phyloP scores from a whole-genome alignment of 1,284 basidiomycete species.

The Kwoniella shivajii region DNA sequence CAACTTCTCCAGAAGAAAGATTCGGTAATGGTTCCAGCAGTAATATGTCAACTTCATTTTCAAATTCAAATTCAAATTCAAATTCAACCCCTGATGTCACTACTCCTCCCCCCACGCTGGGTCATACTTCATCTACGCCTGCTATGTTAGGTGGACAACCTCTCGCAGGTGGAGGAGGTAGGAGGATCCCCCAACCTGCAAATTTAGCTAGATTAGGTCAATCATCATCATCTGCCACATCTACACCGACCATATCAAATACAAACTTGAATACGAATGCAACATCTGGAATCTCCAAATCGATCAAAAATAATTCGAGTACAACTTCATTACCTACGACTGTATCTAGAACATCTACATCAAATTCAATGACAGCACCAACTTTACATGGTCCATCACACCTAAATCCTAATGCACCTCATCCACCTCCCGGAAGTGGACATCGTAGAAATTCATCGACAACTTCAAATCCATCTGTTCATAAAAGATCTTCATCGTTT shows the following conservation, averaged over 20 bases:
- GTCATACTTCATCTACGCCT: constrained; percentile 28
- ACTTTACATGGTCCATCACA: constrained; percentile 27
- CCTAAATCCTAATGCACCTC: constrained; percentile 24
- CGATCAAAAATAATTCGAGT: constrained; percentile 4
- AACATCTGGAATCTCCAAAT: constrained; percentile 5
- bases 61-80: no score
- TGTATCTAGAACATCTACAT: constrained; percentile 6
- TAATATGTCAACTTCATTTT: constrained; percentile 4
- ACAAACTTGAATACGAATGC: no score
- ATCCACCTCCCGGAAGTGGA: constrained; percentile 8
- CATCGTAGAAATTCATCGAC: constrained; percentile 16
- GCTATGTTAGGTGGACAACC: constrained; percentile 1
- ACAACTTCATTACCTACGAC: constrained; percentile 12
- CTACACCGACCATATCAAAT: constrained; percentile 12
- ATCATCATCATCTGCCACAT: constrained; percentile 3
- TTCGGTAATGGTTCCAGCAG: constrained; percentile 3
- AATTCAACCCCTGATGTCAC: no score
- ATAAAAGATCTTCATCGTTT: constrained; percentile 21
- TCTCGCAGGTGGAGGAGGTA: background rate
- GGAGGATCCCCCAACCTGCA: constrained; percentile 35
- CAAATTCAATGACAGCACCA: background rate
- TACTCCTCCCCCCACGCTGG: constrained; percentile 14
- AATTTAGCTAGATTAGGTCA: constrained; percentile 34
- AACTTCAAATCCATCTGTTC: constrained; percentile 5
- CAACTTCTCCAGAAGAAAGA: constrained; percentile 15